phyloP scores from a whole-genome alignment of 768 basidiomycete species.

The Hericium coralloides region DNA sequence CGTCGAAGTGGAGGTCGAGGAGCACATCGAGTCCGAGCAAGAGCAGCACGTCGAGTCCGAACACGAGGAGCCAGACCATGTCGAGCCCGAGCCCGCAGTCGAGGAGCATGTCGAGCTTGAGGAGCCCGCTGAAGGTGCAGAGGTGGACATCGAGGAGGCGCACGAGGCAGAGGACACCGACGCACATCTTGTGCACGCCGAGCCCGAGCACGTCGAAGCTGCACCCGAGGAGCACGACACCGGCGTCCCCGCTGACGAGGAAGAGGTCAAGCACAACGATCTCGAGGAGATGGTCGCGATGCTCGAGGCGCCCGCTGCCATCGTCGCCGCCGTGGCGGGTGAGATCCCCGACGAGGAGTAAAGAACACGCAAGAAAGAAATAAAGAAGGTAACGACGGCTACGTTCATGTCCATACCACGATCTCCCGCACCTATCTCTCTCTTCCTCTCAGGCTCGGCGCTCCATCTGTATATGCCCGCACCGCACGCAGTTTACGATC shows the following conservation, averaged over 20 bases:
- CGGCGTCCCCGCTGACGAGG: constrained; percentile 4
- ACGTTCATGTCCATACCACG: too few species aligned
- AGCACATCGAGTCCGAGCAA: constrained; percentile 8
- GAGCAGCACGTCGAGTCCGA: constrained; percentile 1
- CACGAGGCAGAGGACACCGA: background rate
- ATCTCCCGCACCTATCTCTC: too few species aligned
- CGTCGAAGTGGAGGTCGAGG: constrained; percentile 5
- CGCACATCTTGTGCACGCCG: background rate
- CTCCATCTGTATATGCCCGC: too few species aligned
- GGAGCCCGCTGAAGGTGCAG: background rate
- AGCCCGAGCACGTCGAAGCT: background rate
- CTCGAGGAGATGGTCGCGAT: constrained; percentile 61
- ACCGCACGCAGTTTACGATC: too few species aligned
- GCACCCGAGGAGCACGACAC: background rate
- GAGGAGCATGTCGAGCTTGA: background rate
- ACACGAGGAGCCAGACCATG: constrained; percentile 9
- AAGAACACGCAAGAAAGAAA: background rate
- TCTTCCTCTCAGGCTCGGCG: too few species aligned
- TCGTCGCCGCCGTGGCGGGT: constrained; percentile 23
- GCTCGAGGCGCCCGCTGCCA: constrained; percentile 37
- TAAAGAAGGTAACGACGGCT: too few species aligned
- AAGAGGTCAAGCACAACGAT: constrained; percentile 26
- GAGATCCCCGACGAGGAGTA: constrained; percentile 49
- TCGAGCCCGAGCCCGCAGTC: background rate
- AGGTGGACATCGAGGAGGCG: background rate